Base-by-base conservation (phyloP, 148 eudicot species). In the Spergularia marina region DNA sequence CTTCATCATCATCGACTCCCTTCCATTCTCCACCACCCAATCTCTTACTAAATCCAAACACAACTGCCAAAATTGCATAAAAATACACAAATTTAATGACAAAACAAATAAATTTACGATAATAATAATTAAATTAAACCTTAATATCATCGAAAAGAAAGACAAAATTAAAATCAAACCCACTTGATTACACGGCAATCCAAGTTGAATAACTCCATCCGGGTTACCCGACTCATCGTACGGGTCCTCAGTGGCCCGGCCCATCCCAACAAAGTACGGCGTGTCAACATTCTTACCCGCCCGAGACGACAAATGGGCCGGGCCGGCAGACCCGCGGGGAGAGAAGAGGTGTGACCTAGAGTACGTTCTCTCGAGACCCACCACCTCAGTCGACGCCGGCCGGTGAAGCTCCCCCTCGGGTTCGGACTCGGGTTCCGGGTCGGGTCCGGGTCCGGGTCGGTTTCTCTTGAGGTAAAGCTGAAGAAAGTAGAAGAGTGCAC, bases 401-500 rank as follows among this genome's bases (percentile, higher is more conserved):
- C 47, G 69, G 14, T n/a, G 12, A 5, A 10, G 49, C 6, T 17
- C 23, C 17, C 4, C 71, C 2, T 49, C 23, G 7, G 7, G 7
- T 3, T 67, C 65, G 2, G 71, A 9, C 18, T 74, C 75, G 14
- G 85, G 66, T 4, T 63, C 69, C 12, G 74, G 51, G 12, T 68
- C 56, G 72, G 72, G 57, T 58, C 53, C 0, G 49, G 49, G 49
- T 30, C 49, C 65, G 34, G 78, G 13, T 21, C 84, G 78, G 21
- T 83, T 74, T 74, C 90, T 74, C 44, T 89, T 86, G 64, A 94
- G 88, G 76, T 91, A 94, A 12, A 94, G 87, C 55, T 94, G 98
- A 52, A 88, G 80, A 40, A 91, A 88, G 82, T 91, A 94, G 81
- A 94, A 94, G 30, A 94, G 87, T 73, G 92, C 98, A 71, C 98